Conservation (phyloP, 2,329 filamentous ascomycete species). For the Cladosporium sphaerospermum region DNA sequence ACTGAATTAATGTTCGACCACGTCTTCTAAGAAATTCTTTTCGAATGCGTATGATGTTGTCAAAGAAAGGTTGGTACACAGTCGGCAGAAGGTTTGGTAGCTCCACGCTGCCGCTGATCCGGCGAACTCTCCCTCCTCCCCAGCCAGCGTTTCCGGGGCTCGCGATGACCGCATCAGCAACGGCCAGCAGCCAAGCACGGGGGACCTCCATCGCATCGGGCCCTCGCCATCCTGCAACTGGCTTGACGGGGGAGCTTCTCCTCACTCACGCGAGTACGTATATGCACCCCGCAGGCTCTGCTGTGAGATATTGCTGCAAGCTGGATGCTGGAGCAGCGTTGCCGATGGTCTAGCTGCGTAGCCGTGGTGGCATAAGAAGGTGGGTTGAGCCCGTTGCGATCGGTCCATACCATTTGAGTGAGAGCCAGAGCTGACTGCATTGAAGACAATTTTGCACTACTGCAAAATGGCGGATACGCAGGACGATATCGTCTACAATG, state of each 20-base stretch:
- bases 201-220: no score
- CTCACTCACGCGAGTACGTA: constrained; percentile 6
- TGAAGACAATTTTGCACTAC: not conserved
- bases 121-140: no score
- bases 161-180: no score
- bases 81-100: no score
- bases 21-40: not conserved
- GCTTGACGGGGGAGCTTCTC: not conserved
- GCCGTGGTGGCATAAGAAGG: not conserved
- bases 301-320: not conserved
- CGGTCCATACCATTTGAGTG: not conserved
- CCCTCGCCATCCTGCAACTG: no score
- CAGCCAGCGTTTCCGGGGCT: no score
- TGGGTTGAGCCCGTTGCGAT: not conserved
- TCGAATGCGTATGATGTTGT: no score
- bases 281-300: constrained; percentile 10
- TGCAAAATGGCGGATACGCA: constrained; percentile 4
- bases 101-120: no score
- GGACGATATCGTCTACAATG: constrained; percentile 16
- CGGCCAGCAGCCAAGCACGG: no score
- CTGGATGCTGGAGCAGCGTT: not conserved
- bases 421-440: constrained; percentile 8
- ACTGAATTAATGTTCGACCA: not conserved
- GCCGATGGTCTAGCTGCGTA: not conserved
- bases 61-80: no score